Percentiles rank a stretch among this genome's conserved stretches.
phyloP scores from a whole-genome alignment of 2,329 filamentous ascomycete species.

The Sarocladium brachiariae region DNA sequence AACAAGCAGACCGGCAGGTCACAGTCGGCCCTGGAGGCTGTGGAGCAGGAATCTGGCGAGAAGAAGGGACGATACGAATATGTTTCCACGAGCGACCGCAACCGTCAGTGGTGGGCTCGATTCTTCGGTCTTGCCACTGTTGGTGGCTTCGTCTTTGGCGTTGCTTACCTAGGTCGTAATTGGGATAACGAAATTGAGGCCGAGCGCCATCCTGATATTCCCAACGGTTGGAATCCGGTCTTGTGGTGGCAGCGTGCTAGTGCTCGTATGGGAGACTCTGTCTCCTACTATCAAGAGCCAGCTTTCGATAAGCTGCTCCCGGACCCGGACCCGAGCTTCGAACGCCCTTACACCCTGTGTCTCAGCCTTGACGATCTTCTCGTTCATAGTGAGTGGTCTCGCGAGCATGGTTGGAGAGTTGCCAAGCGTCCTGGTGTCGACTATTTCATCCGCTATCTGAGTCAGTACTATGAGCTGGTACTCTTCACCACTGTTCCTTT shows the following conservation, averaged over 20 bases:
- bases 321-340: slow-evolving; percentile 69
- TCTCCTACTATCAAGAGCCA: slow-evolving; percentile 93
- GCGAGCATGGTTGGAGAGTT: slow-evolving; percentile 90
- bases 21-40: slow-evolving; percentile 23
- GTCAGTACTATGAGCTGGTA: slow-evolving; percentile 96
- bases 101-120: slow-evolving; percentile 69
- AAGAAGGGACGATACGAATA: slow-evolving; percentile 62
- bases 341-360: slow-evolving; percentile 86
- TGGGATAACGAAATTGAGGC: slow-evolving; percentile 81
- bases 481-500: slow-evolving; percentile 88
- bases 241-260: slow-evolving; percentile 77
- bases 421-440: slow-evolving; percentile 93
- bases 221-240: slow-evolving; percentile 69
- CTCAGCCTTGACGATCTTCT: slow-evolving; percentile 90
- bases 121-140: slow-evolving; percentile 62
- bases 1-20: slow-evolving; percentile 16
- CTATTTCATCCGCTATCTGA: slow-evolving; percentile 94
- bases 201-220: slow-evolving; percentile 59
- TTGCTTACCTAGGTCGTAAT: slow-evolving; percentile 76
- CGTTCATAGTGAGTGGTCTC: slow-evolving; percentile 88
- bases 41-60: slow-evolving; percentile 30
- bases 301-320: slow-evolving; percentile 90
- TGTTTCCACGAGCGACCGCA: slow-evolving; percentile 82
- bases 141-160: slow-evolving; percentile 46
- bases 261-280: slow-evolving; percentile 66